Evolutionary conservation across 768 basidiomycete species (phyloP), one percentile per base, ranked within the genome.

Genomic region (Terana coerulea): DNA sequence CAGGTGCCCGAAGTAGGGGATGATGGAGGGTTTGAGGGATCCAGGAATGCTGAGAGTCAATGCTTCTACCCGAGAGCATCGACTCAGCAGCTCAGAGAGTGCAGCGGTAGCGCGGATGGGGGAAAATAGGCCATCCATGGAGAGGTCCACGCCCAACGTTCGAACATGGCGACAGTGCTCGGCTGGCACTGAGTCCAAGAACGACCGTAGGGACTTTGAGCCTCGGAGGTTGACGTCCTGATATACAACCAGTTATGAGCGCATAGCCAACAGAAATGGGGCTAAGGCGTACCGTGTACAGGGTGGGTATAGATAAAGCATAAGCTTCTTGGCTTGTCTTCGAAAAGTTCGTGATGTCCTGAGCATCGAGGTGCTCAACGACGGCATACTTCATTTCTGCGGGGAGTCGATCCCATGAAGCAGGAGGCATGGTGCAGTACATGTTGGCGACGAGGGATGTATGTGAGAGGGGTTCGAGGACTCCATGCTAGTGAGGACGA

Each of bases 381-480:
- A 89, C 59, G 25, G 76, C 69, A 59, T 83, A 73, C 66, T 80
- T 81, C 65, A 89, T 80, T 56, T 89, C 86, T 0, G 71, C 71
- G 34, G 86, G 86, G 58, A 89, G 81, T 17, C 64, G 45, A 52
- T 72, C 62, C 86, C 86, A 88, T 9, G 17, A 19, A 29, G 30
- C 29, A 30, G 36, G 26, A 41, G n/a, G 15, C 24, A 12, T 28
- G 35, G 8, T 29, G 29, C 22, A 19, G 24, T 49, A 37, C 53
- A 54, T 44, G 40, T 24, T 25, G 34, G 41, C 49, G 37, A 30
- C 15, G 11, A 35, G 25, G n/a, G 12, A 9, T 14, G 15, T 11
- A 35, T 40, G 31, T 21, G 43, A 15, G n/a, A 26, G 45, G 33
- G 15, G 31, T 10, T 21, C 34, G 52, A 17, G 33, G 33, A 34